phyloP scores from a whole-genome alignment of 352 stramenopile genomes.

The Globisporangium cylindrosporum region DNA sequence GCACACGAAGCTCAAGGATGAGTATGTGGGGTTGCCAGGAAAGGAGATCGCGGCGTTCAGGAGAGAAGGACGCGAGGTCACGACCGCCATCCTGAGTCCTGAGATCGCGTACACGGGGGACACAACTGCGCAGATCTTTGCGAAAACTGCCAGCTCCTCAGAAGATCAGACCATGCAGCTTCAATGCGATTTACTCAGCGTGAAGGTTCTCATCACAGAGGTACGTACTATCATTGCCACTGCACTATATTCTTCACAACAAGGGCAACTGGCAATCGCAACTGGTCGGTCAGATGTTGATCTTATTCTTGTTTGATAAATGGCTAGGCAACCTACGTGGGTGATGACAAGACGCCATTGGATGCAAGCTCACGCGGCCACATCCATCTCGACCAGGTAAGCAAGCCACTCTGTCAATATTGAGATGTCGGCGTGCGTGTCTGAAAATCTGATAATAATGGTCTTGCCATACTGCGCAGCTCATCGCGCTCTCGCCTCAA shows the following conservation, averaged over 20 bases:
- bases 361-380: constrained; percentile 60
- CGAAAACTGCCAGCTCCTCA: not conserved
- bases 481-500: constrained; percentile 35
- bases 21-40: constrained; percentile 37
- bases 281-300: not conserved
- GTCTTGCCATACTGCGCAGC: constrained; percentile 10
- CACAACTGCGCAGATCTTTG: constrained; percentile 65
- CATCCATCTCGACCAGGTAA: constrained; percentile 73
- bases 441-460: not conserved
- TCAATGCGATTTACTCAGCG: constrained; percentile 50
- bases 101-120: constrained; percentile 85
- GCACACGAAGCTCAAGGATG: constrained; percentile 41
- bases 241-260: too few relatives aligned
- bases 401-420: too few relatives aligned
- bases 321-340: constrained; percentile 61
- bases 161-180: constrained; percentile 5
- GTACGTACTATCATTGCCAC: constrained; percentile 20
- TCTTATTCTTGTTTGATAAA: not conserved
- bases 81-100: constrained; percentile 26
- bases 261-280: too few relatives aligned
- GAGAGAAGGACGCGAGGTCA: constrained; percentile 47
- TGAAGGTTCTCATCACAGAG: constrained; percentile 79
- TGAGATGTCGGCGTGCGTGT: too few relatives aligned
- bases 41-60: constrained; percentile 49
- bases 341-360: constrained; percentile 36